Evolutionary conservation across 2,329 filamentous ascomycete genomes (phyloP).

Genomic region (Apiospora sp.): DNA sequence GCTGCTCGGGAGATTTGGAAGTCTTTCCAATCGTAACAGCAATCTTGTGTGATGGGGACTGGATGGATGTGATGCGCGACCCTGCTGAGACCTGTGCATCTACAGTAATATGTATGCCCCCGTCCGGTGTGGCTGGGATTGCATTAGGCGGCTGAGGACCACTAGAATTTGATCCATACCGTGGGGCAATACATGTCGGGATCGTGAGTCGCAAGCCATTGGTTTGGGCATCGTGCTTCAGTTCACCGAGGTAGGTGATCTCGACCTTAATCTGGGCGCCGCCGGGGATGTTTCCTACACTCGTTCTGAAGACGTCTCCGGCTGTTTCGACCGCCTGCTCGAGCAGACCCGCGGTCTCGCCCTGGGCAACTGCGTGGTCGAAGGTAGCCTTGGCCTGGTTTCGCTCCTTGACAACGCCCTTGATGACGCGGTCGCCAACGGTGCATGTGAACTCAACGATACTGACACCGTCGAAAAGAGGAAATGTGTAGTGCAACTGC

Average conservation of each 20-base stretch:
- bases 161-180: conserved; percentile 62
- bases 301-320: conserved; percentile 73
- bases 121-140: conserved; percentile 31
- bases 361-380: conserved; percentile 62
- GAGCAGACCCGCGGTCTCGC: conserved; percentile 70
- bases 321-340: conserved; percentile 64
- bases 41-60: conserved; percentile 74
- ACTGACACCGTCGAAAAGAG: conserved; percentile 75
- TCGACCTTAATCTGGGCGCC: conserved; percentile 64
- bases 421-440: conserved; percentile 66
- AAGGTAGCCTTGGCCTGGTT: conserved; percentile 67
- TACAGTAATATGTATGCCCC: conserved; percentile 62
- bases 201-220: conserved; percentile 75
- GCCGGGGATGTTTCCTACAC: conserved; percentile 71
- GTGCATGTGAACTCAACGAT: conserved; percentile 73
- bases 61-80: conserved; percentile 66
- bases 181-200: conserved; percentile 71
- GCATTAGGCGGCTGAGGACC: neutral
- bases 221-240: conserved; percentile 74
- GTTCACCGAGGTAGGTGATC: conserved; percentile 72
- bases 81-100: conserved; percentile 66
- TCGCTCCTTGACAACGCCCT: conserved; percentile 72
- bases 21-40: conserved; percentile 69
- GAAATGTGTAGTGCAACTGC: conserved; percentile 72
- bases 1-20: conserved; percentile 51